A percentile compares a stretch with the other conserved stretches of the same genome.
phyloP scores from a whole-genome alignment of 2,329 filamentous ascomycete genomes.

The Pleurostoma richardsiae region DNA sequence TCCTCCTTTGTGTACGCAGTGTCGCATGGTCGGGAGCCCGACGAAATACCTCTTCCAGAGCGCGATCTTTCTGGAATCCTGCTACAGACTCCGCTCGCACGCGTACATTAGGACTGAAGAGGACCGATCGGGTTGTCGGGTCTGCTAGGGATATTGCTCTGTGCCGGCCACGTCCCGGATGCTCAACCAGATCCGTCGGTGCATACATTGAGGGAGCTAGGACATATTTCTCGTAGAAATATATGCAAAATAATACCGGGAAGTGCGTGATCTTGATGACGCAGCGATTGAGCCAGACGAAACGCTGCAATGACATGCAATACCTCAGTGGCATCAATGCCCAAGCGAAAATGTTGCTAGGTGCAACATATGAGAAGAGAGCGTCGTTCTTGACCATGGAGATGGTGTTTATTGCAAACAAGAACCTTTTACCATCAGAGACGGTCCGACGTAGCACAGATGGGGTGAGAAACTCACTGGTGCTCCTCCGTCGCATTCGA shows the following conservation, averaged over 20 bases:
- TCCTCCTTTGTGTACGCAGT: conserved; percentile 52
- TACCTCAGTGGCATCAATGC: conserved; percentile 78
- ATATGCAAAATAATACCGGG: conserved; percentile 82
- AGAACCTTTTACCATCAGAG: conserved; percentile 49
- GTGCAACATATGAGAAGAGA: conserved; percentile 88
- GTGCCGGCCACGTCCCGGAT: conserved; percentile 46
- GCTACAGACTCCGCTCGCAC: conserved; percentile 82
- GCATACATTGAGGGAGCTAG: conserved; percentile 74
- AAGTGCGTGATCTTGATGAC: conserved; percentile 91
- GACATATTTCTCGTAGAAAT: conserved; percentile 77
- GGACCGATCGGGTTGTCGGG: conserved; percentile 46
- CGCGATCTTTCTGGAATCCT: conserved; percentile 84
- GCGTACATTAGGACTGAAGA: conserved; percentile 70
- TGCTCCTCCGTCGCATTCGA: conserved; percentile 93
- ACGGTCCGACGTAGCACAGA: not conserved
- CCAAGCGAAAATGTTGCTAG: conserved; percentile 90
- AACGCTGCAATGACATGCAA: conserved; percentile 72
- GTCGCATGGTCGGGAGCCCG: conserved; percentile 61
- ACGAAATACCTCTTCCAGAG: conserved; percentile 87
- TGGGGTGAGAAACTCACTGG: conserved; percentile 36
- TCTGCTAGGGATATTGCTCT: conserved; percentile 54
- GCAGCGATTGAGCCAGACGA: conserved; percentile 80
- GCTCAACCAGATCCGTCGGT: conserved; percentile 80
- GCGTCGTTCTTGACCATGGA: conserved; percentile 99
- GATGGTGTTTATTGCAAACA: conserved; percentile 95